Percentiles rank a stretch among this genome's conserved stretches.
Evolutionary conservation across 352 stramenopile genomes (phyloP).

Genomic region (Elongisporangium anandrum): DNA sequence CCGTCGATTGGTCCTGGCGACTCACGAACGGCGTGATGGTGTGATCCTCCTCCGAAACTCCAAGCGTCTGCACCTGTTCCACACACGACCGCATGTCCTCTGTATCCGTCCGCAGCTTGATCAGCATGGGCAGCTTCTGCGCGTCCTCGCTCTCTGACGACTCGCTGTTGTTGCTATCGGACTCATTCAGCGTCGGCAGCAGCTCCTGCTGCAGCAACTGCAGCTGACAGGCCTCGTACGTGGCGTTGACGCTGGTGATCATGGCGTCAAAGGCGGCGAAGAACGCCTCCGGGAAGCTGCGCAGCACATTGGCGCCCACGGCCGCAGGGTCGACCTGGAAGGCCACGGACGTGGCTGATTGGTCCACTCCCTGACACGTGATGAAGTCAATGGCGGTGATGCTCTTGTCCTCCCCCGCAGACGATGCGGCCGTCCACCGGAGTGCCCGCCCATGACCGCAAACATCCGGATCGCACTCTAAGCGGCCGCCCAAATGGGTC

Average conservation of each 20-base stretch:
- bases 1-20: conserved; percentile 26
- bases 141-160: neutral
- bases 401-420: conserved; percentile 8
- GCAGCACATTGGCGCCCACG: conserved; percentile 29
- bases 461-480: conserved; percentile 16
- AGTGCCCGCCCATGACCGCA: conserved; percentile 7
- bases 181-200: conserved; percentile 28
- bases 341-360: conserved; percentile 24
- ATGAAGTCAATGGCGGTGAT: conserved; percentile 28
- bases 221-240: conserved; percentile 55
- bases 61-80: conserved; percentile 16
- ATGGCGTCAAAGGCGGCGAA: conserved; percentile 65
- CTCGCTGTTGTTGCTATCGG: conserved; percentile 21
- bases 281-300: conserved; percentile 53
- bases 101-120: conserved; percentile 30
- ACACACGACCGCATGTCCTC: conserved; percentile 47
- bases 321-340: conserved; percentile 29
- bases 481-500: conserved; percentile 12
- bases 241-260: conserved; percentile 49
- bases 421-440: neutral
- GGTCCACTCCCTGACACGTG: conserved; percentile 26
- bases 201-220: conserved; percentile 62
- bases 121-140: conserved; percentile 36
- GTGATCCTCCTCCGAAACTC: conserved; percentile 18
- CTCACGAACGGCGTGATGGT: conserved; percentile 54